Percentiles rank a stretch among this genome's conserved stretches.
Conservation (phyloP, 371 early-diverging fungal genomes). For the Haplosporangium sp. region DNA sequence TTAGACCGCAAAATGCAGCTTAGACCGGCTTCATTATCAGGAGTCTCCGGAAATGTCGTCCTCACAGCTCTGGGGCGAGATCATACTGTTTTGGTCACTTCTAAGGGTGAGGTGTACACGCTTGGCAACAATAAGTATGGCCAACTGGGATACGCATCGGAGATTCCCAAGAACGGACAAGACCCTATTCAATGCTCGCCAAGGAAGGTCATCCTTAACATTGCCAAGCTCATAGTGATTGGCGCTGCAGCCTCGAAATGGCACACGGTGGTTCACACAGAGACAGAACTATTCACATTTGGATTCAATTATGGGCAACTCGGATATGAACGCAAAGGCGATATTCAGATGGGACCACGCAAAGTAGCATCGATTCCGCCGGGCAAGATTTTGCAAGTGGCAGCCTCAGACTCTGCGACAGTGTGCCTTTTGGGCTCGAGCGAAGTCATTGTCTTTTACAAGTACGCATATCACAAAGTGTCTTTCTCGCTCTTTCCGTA, state of each 20-base stretch:
- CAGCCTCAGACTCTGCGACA: conserved; percentile 67
- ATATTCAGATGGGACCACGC: conserved; percentile 60
- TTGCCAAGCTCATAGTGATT: conserved; percentile 67
- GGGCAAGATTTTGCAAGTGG: conserved; percentile 59
- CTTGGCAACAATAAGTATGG: conserved; percentile 80
- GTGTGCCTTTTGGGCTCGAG: conserved; percentile 59
- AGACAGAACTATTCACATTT: conserved; percentile 74
- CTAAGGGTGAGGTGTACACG: conserved; percentile 61
- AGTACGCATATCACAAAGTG: conserved; percentile 62
- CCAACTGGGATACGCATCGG: conserved; percentile 68
- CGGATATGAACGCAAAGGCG: conserved; percentile 68
- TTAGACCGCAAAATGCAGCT: conserved; percentile 68
- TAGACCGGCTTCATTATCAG: conserved; percentile 61
- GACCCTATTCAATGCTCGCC: conserved; percentile 65
- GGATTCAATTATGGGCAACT: conserved; percentile 83
- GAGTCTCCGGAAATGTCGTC: conserved; percentile 60
- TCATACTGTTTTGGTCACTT: conserved; percentile 75
- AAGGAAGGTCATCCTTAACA: conserved; percentile 63
- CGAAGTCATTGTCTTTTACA: conserved; percentile 62
- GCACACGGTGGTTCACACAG: conserved; percentile 75
- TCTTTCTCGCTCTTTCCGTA: conserved; percentile 61
- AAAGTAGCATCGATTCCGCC: conserved; percentile 60
- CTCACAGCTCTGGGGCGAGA: conserved; percentile 76
- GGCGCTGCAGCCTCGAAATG: conserved; percentile 78
- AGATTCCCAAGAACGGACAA: conserved; percentile 46